Percentiles rank a stretch among this genome's conserved stretches.
Conservation (phyloP, 1,284 basidiomycete genomes). For the Thecaphora thlaspeos region DNA sequence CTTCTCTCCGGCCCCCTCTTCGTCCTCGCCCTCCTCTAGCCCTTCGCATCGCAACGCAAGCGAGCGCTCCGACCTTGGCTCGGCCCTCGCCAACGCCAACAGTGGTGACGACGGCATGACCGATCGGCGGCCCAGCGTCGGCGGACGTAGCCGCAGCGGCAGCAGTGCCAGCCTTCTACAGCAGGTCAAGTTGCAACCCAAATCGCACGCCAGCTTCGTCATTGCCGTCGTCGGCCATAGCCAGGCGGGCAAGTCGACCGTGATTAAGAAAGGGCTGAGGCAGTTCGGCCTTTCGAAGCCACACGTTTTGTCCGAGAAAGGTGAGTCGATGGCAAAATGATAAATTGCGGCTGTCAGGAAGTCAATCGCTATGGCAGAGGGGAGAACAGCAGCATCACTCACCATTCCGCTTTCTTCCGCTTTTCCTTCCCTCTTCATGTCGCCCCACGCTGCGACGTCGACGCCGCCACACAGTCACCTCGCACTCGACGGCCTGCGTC, state of each 20-base stretch:
- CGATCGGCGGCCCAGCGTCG: constrained; percentile 26
- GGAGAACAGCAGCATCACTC: too few relatives aligned
- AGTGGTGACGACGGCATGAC: background rate
- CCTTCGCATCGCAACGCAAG: too few relatives aligned
- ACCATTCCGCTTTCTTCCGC: too few relatives aligned
- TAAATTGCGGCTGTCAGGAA: too few relatives aligned
- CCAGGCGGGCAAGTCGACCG: constrained; percentile 47
- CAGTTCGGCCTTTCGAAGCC: constrained; percentile 51
- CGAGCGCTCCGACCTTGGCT: too few relatives aligned
- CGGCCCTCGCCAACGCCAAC: too few relatives aligned
- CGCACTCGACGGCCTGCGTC: constrained; percentile 50
- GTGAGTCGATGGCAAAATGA: constrained; percentile 4
- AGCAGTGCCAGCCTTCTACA: constrained; percentile 47
- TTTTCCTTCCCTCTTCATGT: too few relatives aligned
- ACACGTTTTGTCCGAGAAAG: constrained; percentile 41
- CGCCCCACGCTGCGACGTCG: background rate
- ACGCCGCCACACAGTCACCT: constrained; percentile 23
- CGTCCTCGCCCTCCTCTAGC: too few relatives aligned
- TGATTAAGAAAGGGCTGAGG: constrained; percentile 49
- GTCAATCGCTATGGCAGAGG: too few relatives aligned
- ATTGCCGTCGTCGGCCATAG: constrained; percentile 50
- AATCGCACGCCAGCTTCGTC: constrained; percentile 48
- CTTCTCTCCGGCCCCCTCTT: too few relatives aligned
- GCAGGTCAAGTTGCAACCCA: constrained; percentile 44
- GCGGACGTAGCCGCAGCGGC: constrained; percentile 42